Evolutionary conservation across 2,329 filamentous ascomycete species (phyloP).

Genomic region (Botrytis sinoallii): DNA sequence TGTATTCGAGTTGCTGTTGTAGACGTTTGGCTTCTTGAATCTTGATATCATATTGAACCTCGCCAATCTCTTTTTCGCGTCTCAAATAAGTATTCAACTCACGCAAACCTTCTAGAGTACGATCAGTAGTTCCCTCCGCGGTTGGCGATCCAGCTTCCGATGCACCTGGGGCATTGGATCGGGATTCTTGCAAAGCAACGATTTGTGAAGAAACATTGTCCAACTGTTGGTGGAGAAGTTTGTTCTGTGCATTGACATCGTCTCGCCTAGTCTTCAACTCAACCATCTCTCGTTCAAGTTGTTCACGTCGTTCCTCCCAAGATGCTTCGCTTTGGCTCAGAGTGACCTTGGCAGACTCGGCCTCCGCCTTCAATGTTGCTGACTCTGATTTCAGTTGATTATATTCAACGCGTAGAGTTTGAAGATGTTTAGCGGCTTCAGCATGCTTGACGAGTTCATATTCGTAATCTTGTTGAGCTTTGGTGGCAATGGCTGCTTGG

Average conservation of each 20-base stretch:
- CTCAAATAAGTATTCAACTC: slow-evolving; percentile 90
- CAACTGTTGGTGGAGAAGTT: slow-evolving; percentile 82
- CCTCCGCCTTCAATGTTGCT: slow-evolving; percentile 71
- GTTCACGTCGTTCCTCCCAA: slow-evolving; percentile 78
- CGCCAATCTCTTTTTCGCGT: slow-evolving; percentile 94
- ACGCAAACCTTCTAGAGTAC: slow-evolving; percentile 71
- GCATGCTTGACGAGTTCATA: slow-evolving; percentile 92
- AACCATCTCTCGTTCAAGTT: slow-evolving; percentile 77
- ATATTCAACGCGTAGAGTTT: slow-evolving; percentile 73
- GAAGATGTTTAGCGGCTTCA: slow-evolving; percentile 83
- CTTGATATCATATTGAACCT: slow-evolving; percentile 92
- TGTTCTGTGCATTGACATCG: slow-evolving; percentile 85
- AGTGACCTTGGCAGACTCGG: slow-evolving; percentile 78
- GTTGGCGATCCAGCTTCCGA: slow-evolving; percentile 43
- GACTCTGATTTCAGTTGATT: slow-evolving; percentile 79
- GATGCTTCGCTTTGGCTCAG: slow-evolving; percentile 79
- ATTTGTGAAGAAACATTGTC: slow-evolving; percentile 82
- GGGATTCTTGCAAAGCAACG: slow-evolving; percentile 71
- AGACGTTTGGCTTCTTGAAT: slow-evolving; percentile 83
- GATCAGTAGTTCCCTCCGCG: slow-evolving; percentile 48
- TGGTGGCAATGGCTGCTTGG: slow-evolving; percentile 88
- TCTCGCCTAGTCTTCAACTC: slow-evolving; percentile 78
- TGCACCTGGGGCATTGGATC: slow-evolving; percentile 54
- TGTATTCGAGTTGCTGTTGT: slow-evolving; percentile 85
- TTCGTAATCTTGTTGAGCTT: slow-evolving; percentile 94